Percentiles rank a stretch among this genome's conserved stretches.
Evolutionary conservation across 345 rosid genomes (phyloP).

Genomic region (Populus davidiana): DNA sequence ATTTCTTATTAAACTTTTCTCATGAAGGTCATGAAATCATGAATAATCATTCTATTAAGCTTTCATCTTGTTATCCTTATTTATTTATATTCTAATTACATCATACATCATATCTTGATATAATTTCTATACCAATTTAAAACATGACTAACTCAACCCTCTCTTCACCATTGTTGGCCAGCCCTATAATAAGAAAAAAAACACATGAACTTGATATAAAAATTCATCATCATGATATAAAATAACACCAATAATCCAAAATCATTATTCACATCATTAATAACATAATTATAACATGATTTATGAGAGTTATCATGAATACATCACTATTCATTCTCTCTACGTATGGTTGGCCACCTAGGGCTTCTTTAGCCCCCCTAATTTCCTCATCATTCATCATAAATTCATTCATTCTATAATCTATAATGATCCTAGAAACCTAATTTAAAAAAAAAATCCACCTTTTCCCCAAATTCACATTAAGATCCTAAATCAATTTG

Average conservation of each 20-base stretch:
- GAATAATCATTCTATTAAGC: too few relatives aligned
- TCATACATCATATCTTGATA: too few relatives aligned
- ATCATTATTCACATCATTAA: neutral
- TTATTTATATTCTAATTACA: neutral
- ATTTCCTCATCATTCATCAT: too few relatives aligned
- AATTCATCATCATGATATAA: neutral
- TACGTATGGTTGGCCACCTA: accelerated
- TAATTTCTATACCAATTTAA: neutral
- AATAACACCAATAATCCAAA: neutral
- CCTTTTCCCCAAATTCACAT: accelerated
- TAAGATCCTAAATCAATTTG: neutral
- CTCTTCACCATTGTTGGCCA: neutral
- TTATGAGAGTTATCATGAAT: neutral
- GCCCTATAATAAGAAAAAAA: neutral
- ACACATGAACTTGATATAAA: neutral
- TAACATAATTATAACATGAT: neutral
- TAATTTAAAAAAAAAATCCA: neutral
- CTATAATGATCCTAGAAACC: neutral
- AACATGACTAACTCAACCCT: neutral
- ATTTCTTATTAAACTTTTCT: too few relatives aligned
- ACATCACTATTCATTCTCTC: neutral
- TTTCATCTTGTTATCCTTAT: too few relatives aligned
- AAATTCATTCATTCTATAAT: neutral
- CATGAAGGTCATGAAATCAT: too few relatives aligned
- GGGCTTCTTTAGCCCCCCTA: too few relatives aligned